Evolutionary conservation across 176 grass and related monocot genomes (phyloP), one percentile per base, ranked within the genome.

Genomic region (Chrysopogon serrulatus): DNA sequence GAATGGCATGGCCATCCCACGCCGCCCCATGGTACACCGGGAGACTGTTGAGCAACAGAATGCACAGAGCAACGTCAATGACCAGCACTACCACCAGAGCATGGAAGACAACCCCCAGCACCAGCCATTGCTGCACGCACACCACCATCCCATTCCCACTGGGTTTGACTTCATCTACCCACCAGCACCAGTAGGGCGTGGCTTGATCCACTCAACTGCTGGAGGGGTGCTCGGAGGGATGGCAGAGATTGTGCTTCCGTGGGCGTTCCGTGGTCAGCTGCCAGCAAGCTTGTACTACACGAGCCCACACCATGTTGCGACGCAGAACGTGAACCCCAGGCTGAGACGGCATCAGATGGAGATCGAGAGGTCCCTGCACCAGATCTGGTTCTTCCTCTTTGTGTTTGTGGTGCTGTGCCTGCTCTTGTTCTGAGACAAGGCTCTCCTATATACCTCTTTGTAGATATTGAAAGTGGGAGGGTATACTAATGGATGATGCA

Each of bases 331-430:
- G 54, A 71, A 53, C 56, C 68, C 86, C 16, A 71, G 87, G 31
- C 43, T 72, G 36, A 85, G 82, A 63, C 83, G 73, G 54, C 82
- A 61, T 51, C 83, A 86, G 63, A 68, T 91, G 74, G 81, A 81
- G 54, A 73, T 99, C 14, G 87, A 88, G 85, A 81, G 80, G 40
- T 83, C 82, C 31, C 83, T 94, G 37, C 84, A 90, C 35, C 89
- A 95, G 77, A 87, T 99, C 62, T 88, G 91, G 82, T 89, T 92
- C 84, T 89, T 93, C 84, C 83, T 99, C 27, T 86, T 90, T 3
- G 77, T 87, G 16, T 90, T 93, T 11, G 78, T 60, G 15, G 78
- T 90, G 63, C 12, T 95, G 71, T 98, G 83, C 77, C 51, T 92
- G 60, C 79, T 97, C 65, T 56, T 97, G 79, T 94, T 94, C 65